Evolutionary conservation across 768 basidiomycete genomes (phyloP), one percentile per base, ranked within the genome.

Genomic region (Inosperma sp.): DNA sequence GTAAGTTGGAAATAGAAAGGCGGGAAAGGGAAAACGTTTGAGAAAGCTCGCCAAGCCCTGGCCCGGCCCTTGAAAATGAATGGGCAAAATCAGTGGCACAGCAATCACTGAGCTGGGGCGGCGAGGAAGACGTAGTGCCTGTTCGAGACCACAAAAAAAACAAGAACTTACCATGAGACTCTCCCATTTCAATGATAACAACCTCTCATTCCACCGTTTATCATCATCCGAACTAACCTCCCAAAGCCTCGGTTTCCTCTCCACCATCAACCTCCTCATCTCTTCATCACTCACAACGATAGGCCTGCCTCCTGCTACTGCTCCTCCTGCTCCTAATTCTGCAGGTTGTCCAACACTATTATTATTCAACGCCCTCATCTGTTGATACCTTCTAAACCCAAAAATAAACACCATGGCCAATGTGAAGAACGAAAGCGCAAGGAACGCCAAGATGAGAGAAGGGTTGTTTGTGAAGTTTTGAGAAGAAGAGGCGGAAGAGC

Each of bases 381-480:
- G 48, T 47, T 69, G 62, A 45, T 72, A 42, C 42, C 71, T 65
- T 52, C 72, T 63, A 73, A 76, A 78, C 10, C 72, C 74, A 39
- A 81, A 75, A 27, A 79, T 69, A 7, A 70, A 64, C 9, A 78
- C 51, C 69, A 82, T 75, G 0, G 71, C 71, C n/a, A 72, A 62
- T 16, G 67, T 63, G 55, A 83, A 80, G 14, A 85, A 58, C 3
- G 78, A 80, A 23, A 82, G 73, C n/a, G 78, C 76, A 21, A 85
- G 65, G 58, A 83, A 80, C 2, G 77, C 80, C 30, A 83, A 70
- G 39, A 85, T 77, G 55, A 84, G 69, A 5, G 79, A 78, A 0
- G 80, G 0, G 79, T 80, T 9, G 67, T 69, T 1, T 56, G 56
- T 2, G 68, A 57, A n/a, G 68, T n/a, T 31, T n/a, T 25, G 29